phyloP scores from a whole-genome alignment of 371 early-diverging fungal species.

The Mortierella sp. region DNA sequence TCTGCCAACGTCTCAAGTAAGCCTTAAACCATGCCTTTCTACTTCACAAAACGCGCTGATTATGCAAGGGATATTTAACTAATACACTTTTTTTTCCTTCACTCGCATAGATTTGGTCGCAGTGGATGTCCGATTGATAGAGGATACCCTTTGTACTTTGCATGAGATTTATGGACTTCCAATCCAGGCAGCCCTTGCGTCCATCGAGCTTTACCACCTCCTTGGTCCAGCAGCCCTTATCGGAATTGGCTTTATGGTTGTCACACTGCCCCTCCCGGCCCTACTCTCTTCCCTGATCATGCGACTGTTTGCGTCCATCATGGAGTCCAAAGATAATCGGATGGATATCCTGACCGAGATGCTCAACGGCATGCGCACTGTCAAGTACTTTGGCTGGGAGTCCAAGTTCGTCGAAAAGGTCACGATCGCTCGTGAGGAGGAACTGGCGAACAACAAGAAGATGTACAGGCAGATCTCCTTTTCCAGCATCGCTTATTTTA shows the following conservation, averaged over 20 bases:
- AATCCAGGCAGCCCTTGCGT: constrained; percentile 68
- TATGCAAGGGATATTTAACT: too few species aligned
- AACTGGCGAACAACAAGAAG: constrained; percentile 63
- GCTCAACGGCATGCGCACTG: constrained; percentile 79
- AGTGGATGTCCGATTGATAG: constrained; percentile 70
- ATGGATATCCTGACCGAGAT: constrained; percentile 78
- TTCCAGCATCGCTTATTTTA: constrained; percentile 54
- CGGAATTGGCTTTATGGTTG: constrained; percentile 71
- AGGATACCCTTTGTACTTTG: constrained; percentile 63
- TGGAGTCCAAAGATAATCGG: constrained; percentile 74
- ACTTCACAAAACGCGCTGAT: too few species aligned
- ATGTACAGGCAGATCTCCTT: constrained; percentile 47
- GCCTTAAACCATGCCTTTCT: not conserved
- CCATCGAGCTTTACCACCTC: constrained; percentile 73
- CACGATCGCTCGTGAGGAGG: constrained; percentile 63
- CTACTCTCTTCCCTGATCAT: constrained; percentile 65
- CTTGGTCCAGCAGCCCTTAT: constrained; percentile 76
- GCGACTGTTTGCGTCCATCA: constrained; percentile 64
- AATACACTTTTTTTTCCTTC: not conserved
- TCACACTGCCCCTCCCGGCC: constrained; percentile 72
- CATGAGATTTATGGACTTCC: constrained; percentile 73
- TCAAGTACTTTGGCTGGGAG: constrained; percentile 91
- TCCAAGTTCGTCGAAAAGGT: constrained; percentile 71
- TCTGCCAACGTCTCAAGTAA: constrained; percentile 52
- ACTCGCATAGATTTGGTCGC: constrained; percentile 61